phyloP scores from a whole-genome alignment of 2,329 filamentous ascomycete genomes.

The Sphaceloma murrayae region DNA sequence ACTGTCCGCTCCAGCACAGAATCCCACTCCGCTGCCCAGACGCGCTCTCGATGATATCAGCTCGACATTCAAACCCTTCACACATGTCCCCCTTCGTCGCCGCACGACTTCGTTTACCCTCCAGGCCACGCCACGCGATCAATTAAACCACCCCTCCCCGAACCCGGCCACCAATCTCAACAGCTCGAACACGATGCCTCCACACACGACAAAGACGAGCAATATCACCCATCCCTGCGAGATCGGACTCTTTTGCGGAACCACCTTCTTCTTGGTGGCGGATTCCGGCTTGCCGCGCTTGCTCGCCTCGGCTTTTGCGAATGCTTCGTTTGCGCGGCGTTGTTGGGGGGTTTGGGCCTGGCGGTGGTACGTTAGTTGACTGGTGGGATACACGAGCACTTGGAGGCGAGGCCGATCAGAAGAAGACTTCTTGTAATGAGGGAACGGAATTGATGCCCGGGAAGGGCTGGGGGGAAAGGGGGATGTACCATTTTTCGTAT shows the following conservation, averaged over 20 bases:
- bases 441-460: not conserved
- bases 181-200: slow-evolving; percentile 51
- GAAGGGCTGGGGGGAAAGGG: not conserved
- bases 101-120: not conserved
- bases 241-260: slow-evolving; percentile 38
- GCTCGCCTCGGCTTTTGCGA: slow-evolving; percentile 60
- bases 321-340: slow-evolving; percentile 70
- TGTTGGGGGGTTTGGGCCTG: slow-evolving; percentile 79
- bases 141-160: slow-evolving; percentile 5
- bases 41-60: no score
- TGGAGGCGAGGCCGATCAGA: not conserved
- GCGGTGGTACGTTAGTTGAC: not conserved
- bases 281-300: slow-evolving; percentile 59
- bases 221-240: slow-evolving; percentile 49
- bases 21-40: no score
- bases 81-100: not conserved
- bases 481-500: slow-evolving; percentile 1
- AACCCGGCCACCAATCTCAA: slow-evolving; percentile 38
- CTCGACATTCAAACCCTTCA: no score
- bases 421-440: not conserved
- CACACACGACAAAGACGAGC: slow-evolving; percentile 54
- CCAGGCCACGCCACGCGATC: not conserved
- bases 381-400: not conserved
- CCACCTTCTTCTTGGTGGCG: slow-evolving; percentile 35
- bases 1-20: no score